phyloP scores from a whole-genome alignment of 2,329 filamentous ascomycete genomes.

The Mollisiaceae sp. region DNA sequence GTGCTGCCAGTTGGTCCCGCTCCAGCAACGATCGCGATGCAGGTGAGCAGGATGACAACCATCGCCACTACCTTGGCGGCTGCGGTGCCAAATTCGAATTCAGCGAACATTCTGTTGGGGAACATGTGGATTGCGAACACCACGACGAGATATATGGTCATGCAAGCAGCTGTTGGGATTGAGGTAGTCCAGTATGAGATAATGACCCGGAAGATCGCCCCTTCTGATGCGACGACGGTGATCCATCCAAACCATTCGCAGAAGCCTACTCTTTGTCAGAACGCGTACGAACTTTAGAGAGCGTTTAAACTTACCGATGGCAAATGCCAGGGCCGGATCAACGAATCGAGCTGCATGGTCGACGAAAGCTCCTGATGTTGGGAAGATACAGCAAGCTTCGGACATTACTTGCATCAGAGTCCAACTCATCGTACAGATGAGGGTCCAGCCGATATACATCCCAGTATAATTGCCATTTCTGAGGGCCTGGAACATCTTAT shows the following conservation, averaged over 20 bases:
- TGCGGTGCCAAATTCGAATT: constrained; percentile 8
- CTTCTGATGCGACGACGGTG: constrained; percentile 11
- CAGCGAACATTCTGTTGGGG: constrained; percentile 6
- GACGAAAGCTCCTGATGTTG: constrained; percentile 12
- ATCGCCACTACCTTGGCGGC: not conserved
- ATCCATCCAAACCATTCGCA: constrained; percentile 13
- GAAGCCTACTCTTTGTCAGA: constrained; percentile 2
- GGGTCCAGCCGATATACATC: constrained; percentile 10
- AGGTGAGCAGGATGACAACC: constrained; percentile 7
- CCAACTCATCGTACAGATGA: constrained; percentile 13
- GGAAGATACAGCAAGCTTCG: constrained; percentile 12
- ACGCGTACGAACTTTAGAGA: not conserved
- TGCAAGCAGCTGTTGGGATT: constrained; percentile 6
- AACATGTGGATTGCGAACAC: constrained; percentile 10
- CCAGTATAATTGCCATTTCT: constrained; percentile 9
- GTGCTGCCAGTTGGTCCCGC: constrained; percentile 10
- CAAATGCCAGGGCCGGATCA: constrained; percentile 9
- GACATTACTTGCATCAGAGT: constrained; percentile 10
- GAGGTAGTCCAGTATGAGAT: constrained; percentile 3
- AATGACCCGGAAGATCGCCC: constrained; percentile 3
- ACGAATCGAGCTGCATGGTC: constrained; percentile 12
- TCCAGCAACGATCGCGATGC: not conserved
- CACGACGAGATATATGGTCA: constrained; percentile 7
- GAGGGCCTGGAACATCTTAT: constrained; percentile 1
- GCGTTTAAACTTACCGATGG: constrained; percentile 1